These are phyloP conservation scores for Acorus gramineus DNA, from an alignment of 106 monocot genomes.

Conservation along the genomic window DNA sequence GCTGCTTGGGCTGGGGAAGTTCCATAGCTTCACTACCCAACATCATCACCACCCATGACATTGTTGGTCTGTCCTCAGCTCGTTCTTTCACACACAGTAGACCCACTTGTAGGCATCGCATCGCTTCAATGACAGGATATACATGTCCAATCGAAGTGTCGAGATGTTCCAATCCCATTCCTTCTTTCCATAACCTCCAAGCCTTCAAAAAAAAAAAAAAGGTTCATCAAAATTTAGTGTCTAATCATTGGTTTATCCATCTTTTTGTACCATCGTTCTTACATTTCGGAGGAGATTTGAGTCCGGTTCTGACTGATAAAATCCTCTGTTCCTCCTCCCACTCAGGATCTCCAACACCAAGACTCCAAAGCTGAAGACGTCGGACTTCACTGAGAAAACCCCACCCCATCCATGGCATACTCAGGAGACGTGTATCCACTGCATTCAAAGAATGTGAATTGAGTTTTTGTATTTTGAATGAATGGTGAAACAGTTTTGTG, in stretches of 20 bases:
- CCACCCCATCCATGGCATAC: slow-evolving; percentile 40
- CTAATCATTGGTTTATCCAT: not conserved
- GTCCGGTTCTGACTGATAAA: slow-evolving; percentile 3
- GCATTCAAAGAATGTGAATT: not conserved
- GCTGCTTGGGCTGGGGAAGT: no score
- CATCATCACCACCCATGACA: slow-evolving; percentile 25
- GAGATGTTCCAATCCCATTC: slow-evolving; percentile 1
- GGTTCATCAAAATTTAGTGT: not conserved
- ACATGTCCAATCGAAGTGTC: not conserved
- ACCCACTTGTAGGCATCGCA: slow-evolving; percentile 34
- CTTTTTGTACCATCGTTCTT: not conserved
- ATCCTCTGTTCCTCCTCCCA: slow-evolving; percentile 18
- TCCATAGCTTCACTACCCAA: not conserved
- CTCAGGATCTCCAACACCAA: slow-evolving; percentile 29
- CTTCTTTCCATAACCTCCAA: slow-evolving; percentile 29
- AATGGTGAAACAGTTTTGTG: not conserved
- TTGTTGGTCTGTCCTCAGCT: slow-evolving; percentile 27
- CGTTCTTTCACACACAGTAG: slow-evolving; percentile 25
- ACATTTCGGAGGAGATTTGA: slow-evolving; percentile 25
- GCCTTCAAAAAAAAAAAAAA: slow-evolving; percentile 9
- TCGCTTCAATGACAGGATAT: slow-evolving; percentile 2
- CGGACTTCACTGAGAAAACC: slow-evolving; percentile 30
- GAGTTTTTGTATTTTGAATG: not conserved
- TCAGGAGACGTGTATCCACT: slow-evolving; percentile 45
- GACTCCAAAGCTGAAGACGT: slow-evolving; percentile 41